Conservation (phyloP, 345 rosid genomes). For the Salix suchowensis region DNA sequence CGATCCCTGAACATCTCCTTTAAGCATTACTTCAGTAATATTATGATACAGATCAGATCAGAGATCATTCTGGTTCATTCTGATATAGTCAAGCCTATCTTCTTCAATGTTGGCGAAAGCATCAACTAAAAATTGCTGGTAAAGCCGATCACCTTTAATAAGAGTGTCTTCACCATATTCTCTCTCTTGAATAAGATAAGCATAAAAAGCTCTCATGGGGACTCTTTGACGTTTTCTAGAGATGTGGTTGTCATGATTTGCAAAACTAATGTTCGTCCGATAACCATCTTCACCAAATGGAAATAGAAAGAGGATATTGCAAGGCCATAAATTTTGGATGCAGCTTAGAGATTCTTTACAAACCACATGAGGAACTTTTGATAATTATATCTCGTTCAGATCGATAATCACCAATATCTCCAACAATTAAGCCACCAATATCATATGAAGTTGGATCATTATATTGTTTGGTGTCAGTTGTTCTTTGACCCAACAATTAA, state of each 20-base stretch:
- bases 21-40: background rate
- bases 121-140: background rate
- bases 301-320: background rate
- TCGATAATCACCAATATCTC: background rate
- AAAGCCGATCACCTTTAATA: background rate
- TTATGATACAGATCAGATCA: fast-evolving
- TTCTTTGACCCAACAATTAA: background rate
- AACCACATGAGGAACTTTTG: fast-evolving
- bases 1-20: background rate
- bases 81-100: background rate
- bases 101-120: background rate
- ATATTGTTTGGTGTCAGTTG: background rate
- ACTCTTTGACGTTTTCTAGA: background rate
- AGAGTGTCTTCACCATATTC: fast-evolving
- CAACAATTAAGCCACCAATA: background rate
- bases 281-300: background rate
- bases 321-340: background rate
- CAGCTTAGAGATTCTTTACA: background rate
- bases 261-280: background rate
- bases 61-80: background rate
- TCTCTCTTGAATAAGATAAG: background rate
- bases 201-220: background rate
- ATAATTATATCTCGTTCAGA: background rate
- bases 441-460: background rate
- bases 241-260: fast-evolving